Evolutionary conservation across 352 stramenopile genomes (phyloP), one percentile per base, ranked within the genome.

Genomic region (Peronospora belbahrii): DNA sequence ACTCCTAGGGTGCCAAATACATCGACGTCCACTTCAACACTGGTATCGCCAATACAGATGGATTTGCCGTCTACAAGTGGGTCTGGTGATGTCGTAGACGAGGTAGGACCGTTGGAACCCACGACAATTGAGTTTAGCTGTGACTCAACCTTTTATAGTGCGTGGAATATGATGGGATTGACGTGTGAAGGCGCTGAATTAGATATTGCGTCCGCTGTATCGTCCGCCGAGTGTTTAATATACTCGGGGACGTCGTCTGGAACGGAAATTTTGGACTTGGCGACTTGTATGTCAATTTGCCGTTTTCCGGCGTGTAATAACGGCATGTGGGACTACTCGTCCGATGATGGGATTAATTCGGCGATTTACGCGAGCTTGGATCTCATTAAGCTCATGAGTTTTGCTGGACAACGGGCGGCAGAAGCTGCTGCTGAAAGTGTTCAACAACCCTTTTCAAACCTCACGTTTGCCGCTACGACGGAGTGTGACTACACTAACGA

Each of bases 211-310:
- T 18, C 35, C 1, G 80, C 80, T 1, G 75, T 74, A 2, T 55
- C 67, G 6, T 64, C 76, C 24, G 67, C 74, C 13, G 62, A 87
- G 52, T 93, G 82, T 49, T 56, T 84, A 9, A 89, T 89, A 34
- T 93, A 93, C 74, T 74, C 65, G 3, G 82, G 82, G 8, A 51
- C 68, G 1, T 69, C 80, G 18, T 69, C 71, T 0, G 62, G 70
- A 17, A 61, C 61, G 1, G 42, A 55, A 0, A 61, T 89, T 18
- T 65, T 70, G 8, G 67, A 84, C 51, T 44, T 88, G 52, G 65
- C 70, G 17, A 67, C 79, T 8, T 93, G 82, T 43, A 67, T 93
- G 59, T 89, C 78, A 10, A 65, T 84, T n/a, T 93, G 82, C 33
- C 67, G 71, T 35, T 88, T 93, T 56, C 82, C 82, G 15, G 78